These are phyloP conservation scores for Stenocarpella maydis DNA, from an alignment of 2,329 filamentous ascomycete species.

Conservation along the genomic window DNA sequence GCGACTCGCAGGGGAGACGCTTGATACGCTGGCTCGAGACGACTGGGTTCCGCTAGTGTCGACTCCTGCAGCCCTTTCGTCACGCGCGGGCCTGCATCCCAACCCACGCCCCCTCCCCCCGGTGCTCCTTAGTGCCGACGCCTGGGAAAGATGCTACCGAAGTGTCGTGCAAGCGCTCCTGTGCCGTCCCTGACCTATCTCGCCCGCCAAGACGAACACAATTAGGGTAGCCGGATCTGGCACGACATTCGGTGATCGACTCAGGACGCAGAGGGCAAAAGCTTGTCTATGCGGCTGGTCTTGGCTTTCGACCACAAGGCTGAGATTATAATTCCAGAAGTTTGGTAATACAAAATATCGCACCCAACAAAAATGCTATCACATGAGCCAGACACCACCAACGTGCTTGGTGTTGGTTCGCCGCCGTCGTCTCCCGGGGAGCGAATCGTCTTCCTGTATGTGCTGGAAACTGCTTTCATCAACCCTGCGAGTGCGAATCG, in stretches of 20 bases:
- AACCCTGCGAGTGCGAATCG: constrained; percentile 12
- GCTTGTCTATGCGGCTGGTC: constrained; percentile 25
- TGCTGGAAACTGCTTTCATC: constrained; percentile 2
- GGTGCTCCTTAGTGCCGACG: constrained; percentile 5
- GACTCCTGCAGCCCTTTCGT: constrained; percentile 19
- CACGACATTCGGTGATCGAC: constrained; percentile 26
- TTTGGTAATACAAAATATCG: constrained; percentile 1
- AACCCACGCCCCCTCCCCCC: not conserved
- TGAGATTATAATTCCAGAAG: constrained; percentile 5
- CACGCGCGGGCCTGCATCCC: constrained; percentile 20
- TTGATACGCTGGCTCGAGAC: constrained; percentile 8
- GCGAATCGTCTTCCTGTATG: not conserved
- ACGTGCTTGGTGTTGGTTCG: too few relatives aligned
- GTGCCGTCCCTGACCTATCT: constrained; percentile 9
- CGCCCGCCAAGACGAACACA: constrained; percentile 23
- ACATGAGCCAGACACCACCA: not conserved
- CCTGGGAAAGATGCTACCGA: constrained; percentile 11
- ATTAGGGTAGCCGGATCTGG: constrained; percentile 16
- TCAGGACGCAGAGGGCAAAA: constrained; percentile 18
- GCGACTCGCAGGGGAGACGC: constrained; percentile 10
- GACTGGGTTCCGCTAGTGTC: constrained; percentile 20
- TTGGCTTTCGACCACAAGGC: constrained; percentile 28
- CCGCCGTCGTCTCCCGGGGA: not conserved
- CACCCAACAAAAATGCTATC: not conserved
- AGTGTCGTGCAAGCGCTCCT: constrained; percentile 22